Evolutionary conservation across 108 stramenopile genomes (phyloP).

Genomic region (Cyclotella atomus): DNA sequence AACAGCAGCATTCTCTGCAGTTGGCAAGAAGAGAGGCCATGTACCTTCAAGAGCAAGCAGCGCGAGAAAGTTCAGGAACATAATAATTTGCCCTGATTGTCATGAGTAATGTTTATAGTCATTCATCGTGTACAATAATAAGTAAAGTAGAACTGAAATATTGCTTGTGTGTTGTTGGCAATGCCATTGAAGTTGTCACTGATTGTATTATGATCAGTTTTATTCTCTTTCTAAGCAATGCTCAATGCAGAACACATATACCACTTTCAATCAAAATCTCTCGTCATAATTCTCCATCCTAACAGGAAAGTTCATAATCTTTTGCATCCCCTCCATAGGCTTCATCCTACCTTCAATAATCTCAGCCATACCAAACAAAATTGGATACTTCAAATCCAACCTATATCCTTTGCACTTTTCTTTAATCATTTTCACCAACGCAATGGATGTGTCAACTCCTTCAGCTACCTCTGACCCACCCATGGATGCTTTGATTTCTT

Average conservation of each 20-base stretch:
- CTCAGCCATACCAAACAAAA: constrained; percentile 92
- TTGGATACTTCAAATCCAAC: constrained; percentile 94
- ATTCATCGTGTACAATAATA: not conserved
- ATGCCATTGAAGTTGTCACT: too few species aligned
- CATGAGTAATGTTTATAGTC: not conserved
- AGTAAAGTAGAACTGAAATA: not conserved
- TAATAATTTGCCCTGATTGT: not conserved
- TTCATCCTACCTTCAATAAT: constrained; percentile 91
- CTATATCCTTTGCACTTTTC: constrained; percentile 86
- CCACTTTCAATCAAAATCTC: constrained; percentile 18
- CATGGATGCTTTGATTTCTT: constrained; percentile 84
- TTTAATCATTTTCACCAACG: constrained; percentile 92
- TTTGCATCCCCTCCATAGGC: constrained; percentile 88
- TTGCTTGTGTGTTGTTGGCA: not conserved
- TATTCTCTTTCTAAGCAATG: too few species aligned
- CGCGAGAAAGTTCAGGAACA: constrained; percentile 1
- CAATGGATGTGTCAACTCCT: constrained; percentile 93
- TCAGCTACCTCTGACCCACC: constrained; percentile 89
- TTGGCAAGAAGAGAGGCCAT: constrained; percentile 43
- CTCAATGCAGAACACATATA: not conserved
- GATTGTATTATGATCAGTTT: too few species aligned
- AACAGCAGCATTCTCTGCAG: constrained; percentile 46
- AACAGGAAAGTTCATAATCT: constrained; percentile 93
- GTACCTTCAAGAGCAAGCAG: constrained; percentile 33
- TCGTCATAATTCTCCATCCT: constrained; percentile 93